phyloP scores from a whole-genome alignment of 495 filamentous ascomycete genomes.

The Xylaria curta region DNA sequence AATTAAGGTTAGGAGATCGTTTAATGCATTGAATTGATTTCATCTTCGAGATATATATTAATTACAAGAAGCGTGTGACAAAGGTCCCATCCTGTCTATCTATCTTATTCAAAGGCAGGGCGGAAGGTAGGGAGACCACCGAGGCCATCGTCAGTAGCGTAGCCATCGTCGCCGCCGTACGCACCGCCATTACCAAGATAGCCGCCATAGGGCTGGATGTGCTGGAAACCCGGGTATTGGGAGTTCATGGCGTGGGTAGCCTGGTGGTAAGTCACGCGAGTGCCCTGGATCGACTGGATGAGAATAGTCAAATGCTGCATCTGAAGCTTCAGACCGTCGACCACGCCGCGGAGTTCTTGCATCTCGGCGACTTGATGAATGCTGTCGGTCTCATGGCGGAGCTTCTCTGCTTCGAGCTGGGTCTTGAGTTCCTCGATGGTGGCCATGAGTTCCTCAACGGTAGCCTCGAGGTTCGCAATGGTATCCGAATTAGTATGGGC shows the following conservation, averaged over 20 bases:
- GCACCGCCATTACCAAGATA: no score
- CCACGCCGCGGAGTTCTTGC: background rate
- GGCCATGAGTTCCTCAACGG: background rate
- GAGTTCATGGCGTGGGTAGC: background rate
- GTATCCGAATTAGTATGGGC: background rate
- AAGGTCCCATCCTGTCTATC: background rate
- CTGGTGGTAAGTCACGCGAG: background rate
- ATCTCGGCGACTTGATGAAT: background rate
- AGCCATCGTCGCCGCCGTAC: background rate
- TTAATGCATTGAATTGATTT: background rate
- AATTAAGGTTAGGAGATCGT: background rate
- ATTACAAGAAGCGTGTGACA: conserved; percentile 2
- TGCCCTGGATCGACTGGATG: background rate
- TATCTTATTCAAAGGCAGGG: no score
- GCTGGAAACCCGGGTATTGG: background rate
- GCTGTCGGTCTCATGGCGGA: background rate
- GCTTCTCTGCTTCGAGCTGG: background rate
- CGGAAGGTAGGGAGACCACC: no score
- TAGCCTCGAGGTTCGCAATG: background rate
- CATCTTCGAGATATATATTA: background rate
- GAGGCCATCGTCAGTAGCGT: background rate
- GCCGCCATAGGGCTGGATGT: background rate
- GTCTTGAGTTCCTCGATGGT: background rate
- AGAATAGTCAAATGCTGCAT: background rate
- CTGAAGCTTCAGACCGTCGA: background rate